phyloP scores from a whole-genome alignment of 2,329 filamentous ascomycete species.

The Alternaria gaisen region DNA sequence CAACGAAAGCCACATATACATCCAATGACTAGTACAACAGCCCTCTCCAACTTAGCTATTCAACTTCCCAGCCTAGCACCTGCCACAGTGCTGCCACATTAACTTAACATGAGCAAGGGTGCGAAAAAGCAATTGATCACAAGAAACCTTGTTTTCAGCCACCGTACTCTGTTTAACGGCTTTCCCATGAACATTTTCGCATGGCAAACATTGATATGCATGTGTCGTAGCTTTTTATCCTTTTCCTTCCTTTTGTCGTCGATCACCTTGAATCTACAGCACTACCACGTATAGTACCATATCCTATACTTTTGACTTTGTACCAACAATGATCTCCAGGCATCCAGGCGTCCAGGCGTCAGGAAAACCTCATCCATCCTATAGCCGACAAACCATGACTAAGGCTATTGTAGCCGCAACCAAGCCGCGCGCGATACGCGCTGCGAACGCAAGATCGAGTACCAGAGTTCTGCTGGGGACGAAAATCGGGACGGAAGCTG shows the following conservation, averaged over 20 bases:
- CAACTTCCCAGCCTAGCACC: not conserved
- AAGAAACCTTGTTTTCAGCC: not conserved
- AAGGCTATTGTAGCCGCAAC: not conserved
- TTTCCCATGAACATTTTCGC: not conserved
- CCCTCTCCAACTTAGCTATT: not conserved
- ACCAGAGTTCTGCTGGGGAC: not conserved
- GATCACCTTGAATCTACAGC: not conserved
- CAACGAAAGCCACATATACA: not conserved
- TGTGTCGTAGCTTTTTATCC: conserved; percentile 1
- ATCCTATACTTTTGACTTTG: not conserved
- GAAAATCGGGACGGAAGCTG: not conserved
- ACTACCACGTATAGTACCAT: not conserved
- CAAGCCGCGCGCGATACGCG: not conserved
- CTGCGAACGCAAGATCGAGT: conserved; percentile 3
- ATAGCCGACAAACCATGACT: too few species aligned
- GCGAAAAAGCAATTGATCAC: not conserved
- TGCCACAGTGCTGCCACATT: not conserved
- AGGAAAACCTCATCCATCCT: not conserved
- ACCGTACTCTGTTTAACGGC: not conserved
- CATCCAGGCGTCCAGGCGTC: not conserved
- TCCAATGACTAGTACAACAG: not conserved
- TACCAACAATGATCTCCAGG: not conserved
- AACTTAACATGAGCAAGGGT: not conserved
- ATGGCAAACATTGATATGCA: not conserved
- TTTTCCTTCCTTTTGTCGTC: not conserved